Conservation (phyloP, 768 basidiomycete species). For the Suillus bovinus region DNA sequence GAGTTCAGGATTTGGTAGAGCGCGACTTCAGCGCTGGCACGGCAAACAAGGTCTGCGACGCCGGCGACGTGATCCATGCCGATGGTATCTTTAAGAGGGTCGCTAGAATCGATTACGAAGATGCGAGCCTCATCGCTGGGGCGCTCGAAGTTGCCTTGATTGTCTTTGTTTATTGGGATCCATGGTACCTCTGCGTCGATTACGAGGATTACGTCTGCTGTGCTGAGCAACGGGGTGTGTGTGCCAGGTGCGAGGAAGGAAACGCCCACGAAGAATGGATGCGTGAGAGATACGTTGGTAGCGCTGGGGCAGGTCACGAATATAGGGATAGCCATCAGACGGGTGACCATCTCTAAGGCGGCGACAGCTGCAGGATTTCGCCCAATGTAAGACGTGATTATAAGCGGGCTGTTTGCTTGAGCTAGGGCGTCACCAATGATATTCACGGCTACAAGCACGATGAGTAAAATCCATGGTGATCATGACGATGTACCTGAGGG, state of each 20-base stretch:
- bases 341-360: constrained; percentile 49
- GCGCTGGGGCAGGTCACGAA: constrained; percentile 50
- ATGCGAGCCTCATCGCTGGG: constrained; percentile 47
- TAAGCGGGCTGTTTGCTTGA: constrained; percentile 53
- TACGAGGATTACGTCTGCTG: constrained; percentile 63
- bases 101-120: constrained; percentile 61
- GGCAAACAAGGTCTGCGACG: constrained; percentile 58
- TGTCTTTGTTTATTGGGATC: constrained; percentile 50
- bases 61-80: constrained; percentile 49
- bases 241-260: constrained; percentile 48
- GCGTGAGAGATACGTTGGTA: constrained; percentile 56
- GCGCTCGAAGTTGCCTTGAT: constrained; percentile 27
- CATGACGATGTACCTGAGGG: constrained; percentile 28
- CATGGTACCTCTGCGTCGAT: constrained; percentile 70
- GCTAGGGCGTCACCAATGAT: constrained; percentile 51
- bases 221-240: constrained; percentile 47
- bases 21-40: constrained; percentile 54
- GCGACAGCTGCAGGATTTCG: constrained; percentile 50
- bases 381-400: constrained; percentile 65
- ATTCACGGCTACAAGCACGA: constrained; percentile 25
- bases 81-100: constrained; percentile 52
- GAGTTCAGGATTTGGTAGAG: constrained; percentile 46
- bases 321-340: constrained; percentile 54
- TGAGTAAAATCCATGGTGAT: neutral
- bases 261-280: constrained; percentile 53